Evolutionary conservation across 768 basidiomycete genomes (phyloP), one percentile per base, ranked within the genome.

Genomic region (Mycena floridula): DNA sequence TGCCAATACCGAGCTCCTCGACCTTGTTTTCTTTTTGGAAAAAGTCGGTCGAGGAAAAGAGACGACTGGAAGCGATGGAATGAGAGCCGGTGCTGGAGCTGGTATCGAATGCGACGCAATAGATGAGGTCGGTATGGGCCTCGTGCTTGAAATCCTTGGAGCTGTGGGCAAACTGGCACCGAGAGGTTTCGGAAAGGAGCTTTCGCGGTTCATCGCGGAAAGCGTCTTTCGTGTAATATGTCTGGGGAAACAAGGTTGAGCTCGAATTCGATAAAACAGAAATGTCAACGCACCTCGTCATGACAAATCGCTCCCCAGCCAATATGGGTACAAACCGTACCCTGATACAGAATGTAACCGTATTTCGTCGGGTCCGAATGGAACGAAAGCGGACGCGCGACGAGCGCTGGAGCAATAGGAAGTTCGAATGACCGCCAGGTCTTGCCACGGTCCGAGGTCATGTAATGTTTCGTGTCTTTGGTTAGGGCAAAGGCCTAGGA

Each of bases 161-260:
- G 54, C 88, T 85, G 58, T 95, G 88, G 0, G 93, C 95, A 56
- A 94, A 99, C 53, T 86, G 77, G 62, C 96, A 99, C 5, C 77
- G 70, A 0, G 82, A 70, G 0, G 85, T 88, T 50, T 93, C 84
- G 1, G 64, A 55, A 12, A 94, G 69, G 21, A 99, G 76, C 2
- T 70, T 58, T 43, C 76, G 57, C 0, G 83, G 67, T 0, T 70
- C 57, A 41, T 81, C 74, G 20, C 74, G 64, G 67, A 99, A 98
- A 0, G 81, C 85, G 42, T 93, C 81, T 50, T 73, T 82, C 15
- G 95, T 96, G 65, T 90, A 90, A 59, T 78, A 97, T 2, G 94
- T 93, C 85, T 97, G 52, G 26, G 46, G 37, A 32, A 38, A 27
- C 53, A 46, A 35, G 45, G 46, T 25, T 38, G n/a, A n/a, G n/a